Conservation (phyloP, 495 filamentous ascomycete species). For the Terfezia claveryi region DNA sequence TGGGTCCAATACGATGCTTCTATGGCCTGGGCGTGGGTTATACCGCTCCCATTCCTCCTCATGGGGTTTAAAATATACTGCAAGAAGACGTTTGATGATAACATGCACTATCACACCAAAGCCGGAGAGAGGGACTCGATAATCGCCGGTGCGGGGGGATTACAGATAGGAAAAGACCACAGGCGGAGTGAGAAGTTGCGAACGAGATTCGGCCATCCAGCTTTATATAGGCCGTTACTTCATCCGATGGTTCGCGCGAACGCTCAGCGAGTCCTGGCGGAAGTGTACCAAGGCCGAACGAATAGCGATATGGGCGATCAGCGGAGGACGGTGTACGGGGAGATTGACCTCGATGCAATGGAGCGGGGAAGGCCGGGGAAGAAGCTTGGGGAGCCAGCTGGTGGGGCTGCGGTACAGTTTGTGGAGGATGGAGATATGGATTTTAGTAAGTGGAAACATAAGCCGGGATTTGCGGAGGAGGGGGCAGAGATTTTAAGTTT, state of each 20-base stretch:
- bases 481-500: slow-evolving; percentile 24
- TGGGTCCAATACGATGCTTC: slow-evolving; percentile 32
- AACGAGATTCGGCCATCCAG: slow-evolving; percentile 73
- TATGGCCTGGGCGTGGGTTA: slow-evolving; percentile 22
- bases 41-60: slow-evolving; percentile 63
- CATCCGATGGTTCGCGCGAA: slow-evolving; percentile 92
- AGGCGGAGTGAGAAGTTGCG: slow-evolving; percentile 46
- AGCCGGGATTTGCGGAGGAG: slow-evolving; percentile 69
- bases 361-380: neutral
- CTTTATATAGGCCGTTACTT: slow-evolving; percentile 66
- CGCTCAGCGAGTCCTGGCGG: slow-evolving; percentile 56
- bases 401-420: slow-evolving; percentile 46
- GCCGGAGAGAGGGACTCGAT: slow-evolving; percentile 12
- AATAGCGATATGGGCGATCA: slow-evolving; percentile 19
- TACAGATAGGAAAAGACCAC: slow-evolving; percentile 23
- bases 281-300: slow-evolving; percentile 65
- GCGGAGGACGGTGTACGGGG: neutral
- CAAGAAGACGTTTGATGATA: slow-evolving; percentile 47
- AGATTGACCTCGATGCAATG: neutral
- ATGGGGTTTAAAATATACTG: slow-evolving; percentile 76
- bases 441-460: slow-evolving; percentile 76
- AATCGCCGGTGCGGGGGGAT: slow-evolving; percentile 5
- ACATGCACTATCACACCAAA: slow-evolving; percentile 50
- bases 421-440: slow-evolving; percentile 80
- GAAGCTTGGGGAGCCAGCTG: neutral